Evolutionary conservation across 2,329 filamentous ascomycete genomes (phyloP).

Genomic region (Venturia effusa): DNA sequence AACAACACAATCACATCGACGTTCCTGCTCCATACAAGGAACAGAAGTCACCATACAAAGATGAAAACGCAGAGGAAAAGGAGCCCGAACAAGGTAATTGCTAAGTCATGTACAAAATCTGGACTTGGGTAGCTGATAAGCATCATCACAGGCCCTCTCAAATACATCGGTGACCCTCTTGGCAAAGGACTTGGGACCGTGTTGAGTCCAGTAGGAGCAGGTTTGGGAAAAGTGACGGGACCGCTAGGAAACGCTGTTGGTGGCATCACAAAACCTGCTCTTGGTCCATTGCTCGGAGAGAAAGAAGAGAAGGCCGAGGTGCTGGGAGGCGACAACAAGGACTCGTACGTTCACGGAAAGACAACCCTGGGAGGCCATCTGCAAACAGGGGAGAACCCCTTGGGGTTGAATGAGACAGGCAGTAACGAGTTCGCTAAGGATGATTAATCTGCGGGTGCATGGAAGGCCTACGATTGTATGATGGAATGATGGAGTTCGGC

Average conservation of each 20-base stretch:
- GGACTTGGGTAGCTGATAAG: not conserved
- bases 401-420: conserved; percentile 29
- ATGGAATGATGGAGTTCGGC: not conserved
- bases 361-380: conserved; percentile 28
- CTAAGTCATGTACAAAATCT: not conserved
- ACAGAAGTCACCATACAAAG: conserved; percentile 8
- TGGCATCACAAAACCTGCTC: conserved; percentile 24
- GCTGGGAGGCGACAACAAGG: conserved; percentile 29
- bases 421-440: conserved; percentile 26
- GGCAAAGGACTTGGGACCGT: conserved; percentile 27
- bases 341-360: conserved; percentile 24
- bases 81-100: conserved; percentile 6
- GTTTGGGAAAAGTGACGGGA: conserved; percentile 26
- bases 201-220: conserved; percentile 26
- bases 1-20: conserved; percentile 4
- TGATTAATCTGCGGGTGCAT: not conserved
- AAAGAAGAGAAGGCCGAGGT: conserved; percentile 26
- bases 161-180: conserved; percentile 14
- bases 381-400: conserved; percentile 28
- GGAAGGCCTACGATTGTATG: not conserved
- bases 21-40: conserved; percentile 8
- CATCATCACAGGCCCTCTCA: conserved; percentile 13
- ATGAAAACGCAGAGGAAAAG: not conserved
- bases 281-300: conserved; percentile 25
- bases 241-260: conserved; percentile 27